Percentiles rank a stretch among this genome's conserved stretches.
These are phyloP conservation scores for Orbilia blumenaviensis DNA, from an alignment of 2,329 filamentous ascomycete species.

Conservation along the genomic window DNA sequence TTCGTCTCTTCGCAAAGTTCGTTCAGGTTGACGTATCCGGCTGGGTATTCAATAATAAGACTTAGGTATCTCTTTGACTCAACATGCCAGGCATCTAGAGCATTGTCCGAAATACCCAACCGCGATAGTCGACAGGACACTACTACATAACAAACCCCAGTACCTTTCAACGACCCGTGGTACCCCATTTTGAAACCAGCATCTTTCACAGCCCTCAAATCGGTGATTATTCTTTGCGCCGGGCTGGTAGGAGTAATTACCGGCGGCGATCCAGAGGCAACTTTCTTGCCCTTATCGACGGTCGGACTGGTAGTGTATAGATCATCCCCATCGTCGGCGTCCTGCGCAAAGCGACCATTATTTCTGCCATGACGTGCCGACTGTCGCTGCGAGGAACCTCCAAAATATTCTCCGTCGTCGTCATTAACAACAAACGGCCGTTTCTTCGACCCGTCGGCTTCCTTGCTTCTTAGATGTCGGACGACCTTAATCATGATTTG, in stretches of 20 bases:
- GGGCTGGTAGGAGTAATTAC: neutral
- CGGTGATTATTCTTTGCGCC: constrained; percentile 59
- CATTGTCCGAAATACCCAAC: constrained; percentile 77
- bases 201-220: constrained; percentile 70
- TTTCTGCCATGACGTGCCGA: neutral
- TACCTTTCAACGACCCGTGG: constrained; percentile 63
- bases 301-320: constrained; percentile 23
- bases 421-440: constrained; percentile 31
- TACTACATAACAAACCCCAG: constrained; percentile 67
- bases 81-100: constrained; percentile 80
- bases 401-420: constrained; percentile 21
- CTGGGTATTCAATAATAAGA: constrained; percentile 72
- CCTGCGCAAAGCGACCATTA: constrained; percentile 11
- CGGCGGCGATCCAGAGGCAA: constrained; percentile 5
- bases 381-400: neutral
- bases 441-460: constrained; percentile 25
- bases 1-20: constrained; percentile 63
- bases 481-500: constrained; percentile 38
- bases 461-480: constrained; percentile 34
- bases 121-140: constrained; percentile 75
- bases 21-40: constrained; percentile 71
- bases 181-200: constrained; percentile 77
- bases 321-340: constrained; percentile 29
- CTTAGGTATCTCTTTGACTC: constrained; percentile 74
- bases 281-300: constrained; percentile 38